These are phyloP conservation scores for Acer saccharum DNA, from an alignment of 345 rosid genomes.

Conservation along the genomic window DNA sequence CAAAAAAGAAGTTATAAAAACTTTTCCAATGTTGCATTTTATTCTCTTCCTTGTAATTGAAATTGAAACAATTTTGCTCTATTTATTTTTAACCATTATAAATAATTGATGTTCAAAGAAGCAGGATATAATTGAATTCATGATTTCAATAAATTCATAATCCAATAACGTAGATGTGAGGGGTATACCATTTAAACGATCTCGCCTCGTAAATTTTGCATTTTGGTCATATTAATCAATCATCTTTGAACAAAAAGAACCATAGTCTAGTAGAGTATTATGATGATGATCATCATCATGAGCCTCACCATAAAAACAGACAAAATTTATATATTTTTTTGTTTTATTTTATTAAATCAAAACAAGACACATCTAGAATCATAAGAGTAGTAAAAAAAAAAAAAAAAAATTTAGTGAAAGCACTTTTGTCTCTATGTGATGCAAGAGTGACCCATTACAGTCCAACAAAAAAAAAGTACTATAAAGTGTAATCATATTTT, in stretches of 20 bases:
- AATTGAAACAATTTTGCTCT: not conserved
- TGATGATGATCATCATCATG: not conserved
- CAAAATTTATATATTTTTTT: no score
- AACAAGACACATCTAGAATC: not conserved
- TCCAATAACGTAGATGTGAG: no score
- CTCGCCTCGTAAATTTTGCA: no score
- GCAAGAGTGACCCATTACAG: not conserved
- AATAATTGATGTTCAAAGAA: no score
- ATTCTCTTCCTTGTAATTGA: not conserved
- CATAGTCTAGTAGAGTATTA: not conserved
- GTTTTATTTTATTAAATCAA: no score
- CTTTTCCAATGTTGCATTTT: no score
- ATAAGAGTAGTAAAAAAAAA: not conserved
- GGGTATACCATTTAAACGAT: no score
- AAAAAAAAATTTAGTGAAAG: not conserved
- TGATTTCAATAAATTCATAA: no score
- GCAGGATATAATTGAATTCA: no score
- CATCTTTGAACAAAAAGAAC: constrained; percentile 3
- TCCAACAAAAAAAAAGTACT: not conserved
- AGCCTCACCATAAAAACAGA: not conserved
- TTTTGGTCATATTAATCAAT: not conserved
- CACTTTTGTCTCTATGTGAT: not conserved
- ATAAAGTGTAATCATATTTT: not conserved
- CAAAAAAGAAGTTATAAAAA: no score
- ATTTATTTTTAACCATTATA: no score